Base-by-base conservation (phyloP, 345 rosid genomes). In the Passiflora organensis region DNA sequence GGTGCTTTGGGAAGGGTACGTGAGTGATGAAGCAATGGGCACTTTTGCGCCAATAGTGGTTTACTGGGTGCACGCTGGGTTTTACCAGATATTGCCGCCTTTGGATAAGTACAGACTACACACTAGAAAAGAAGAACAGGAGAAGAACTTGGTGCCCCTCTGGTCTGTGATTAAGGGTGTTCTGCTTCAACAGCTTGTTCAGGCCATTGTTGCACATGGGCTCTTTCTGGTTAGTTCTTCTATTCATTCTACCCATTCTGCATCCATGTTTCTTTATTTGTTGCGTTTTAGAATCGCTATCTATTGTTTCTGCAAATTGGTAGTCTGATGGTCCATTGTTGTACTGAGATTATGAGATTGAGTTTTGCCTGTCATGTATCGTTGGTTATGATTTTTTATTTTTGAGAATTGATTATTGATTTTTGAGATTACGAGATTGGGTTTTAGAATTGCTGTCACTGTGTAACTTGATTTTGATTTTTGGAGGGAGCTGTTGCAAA, bases 1-100 rank as follows among this genome's bases (percentile, higher is more conserved):
- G 93, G 86, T 78, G 66, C 75, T 85, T 47, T 85, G 93, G 93
- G 93, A 85, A 60, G 80, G 79, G 14, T 82, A 82, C 42, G 71
- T 67, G 58, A 85, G 80, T 59, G 93, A 85, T 45, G 88, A 82
- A 62, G 66, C 81, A 61, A 82, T 85, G 88, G 88, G 88, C 43
- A 85, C 83, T 4, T 72, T 85, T 66, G 93, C 86, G 44, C 93
- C 88, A 10, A 72, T 82, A 48, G 75, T 78, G 45, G 76, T 85
- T 39, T 82, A 85, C 64, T 85, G 88, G 93, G 44, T 85, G 43
- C 82, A 80, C 32, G 86, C 86, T 3, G 88, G 93, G 28, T 58
- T 80, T 56, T 85, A 85, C 65, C 88, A 85, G 63, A 69, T 85
- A 37, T 55, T 85, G 56, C 86, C 82, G 4, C 72, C 78, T 13